Conservation (phyloP, 1,284 basidiomycete species). For the Tilletiaria anomala region DNA sequence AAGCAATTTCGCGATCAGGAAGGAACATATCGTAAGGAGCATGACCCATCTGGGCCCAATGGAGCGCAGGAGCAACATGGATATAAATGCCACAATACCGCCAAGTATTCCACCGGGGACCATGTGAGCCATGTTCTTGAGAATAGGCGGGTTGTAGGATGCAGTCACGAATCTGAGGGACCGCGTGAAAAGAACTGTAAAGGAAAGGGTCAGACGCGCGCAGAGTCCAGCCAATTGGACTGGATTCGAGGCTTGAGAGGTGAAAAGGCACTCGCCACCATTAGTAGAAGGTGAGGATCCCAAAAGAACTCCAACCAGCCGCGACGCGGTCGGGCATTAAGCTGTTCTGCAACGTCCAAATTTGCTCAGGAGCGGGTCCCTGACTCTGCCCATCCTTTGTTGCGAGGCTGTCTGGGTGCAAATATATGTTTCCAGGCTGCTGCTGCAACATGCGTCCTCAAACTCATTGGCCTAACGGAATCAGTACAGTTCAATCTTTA, state of each 20-base stretch:
- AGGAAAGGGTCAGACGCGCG: too few species aligned
- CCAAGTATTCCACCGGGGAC: slow-evolving; percentile 11
- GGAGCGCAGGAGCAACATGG: slow-evolving; percentile 8
- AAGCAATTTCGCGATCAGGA: slow-evolving; percentile 15
- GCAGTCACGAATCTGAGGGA: neutral
- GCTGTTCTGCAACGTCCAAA: slow-evolving; percentile 9
- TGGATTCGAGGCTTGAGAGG: too few species aligned
- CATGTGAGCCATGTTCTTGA: slow-evolving; percentile 8
- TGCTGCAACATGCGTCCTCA: too few species aligned
- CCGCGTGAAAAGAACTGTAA: too few species aligned
- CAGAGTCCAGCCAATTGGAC: too few species aligned
- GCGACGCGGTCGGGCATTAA: slow-evolving; percentile 11
- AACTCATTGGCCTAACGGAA: too few species aligned
- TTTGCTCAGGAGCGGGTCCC: too few species aligned
- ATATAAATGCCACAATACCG: slow-evolving; percentile 13
- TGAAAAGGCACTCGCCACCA: too few species aligned
- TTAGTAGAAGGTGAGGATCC: slow-evolving; percentile 16
- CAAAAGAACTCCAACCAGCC: slow-evolving; percentile 19
- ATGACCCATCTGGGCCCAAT: slow-evolving; percentile 12
- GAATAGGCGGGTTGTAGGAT: neutral
- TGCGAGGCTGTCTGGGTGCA: too few species aligned
- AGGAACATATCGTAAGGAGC: slow-evolving; percentile 14
- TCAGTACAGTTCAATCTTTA: too few species aligned
- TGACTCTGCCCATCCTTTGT: too few species aligned
- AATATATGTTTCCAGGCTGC: too few species aligned